Base-by-base conservation (phyloP, 176 grass and related monocot species). In the Bolboschoenus planiculmis region DNA sequence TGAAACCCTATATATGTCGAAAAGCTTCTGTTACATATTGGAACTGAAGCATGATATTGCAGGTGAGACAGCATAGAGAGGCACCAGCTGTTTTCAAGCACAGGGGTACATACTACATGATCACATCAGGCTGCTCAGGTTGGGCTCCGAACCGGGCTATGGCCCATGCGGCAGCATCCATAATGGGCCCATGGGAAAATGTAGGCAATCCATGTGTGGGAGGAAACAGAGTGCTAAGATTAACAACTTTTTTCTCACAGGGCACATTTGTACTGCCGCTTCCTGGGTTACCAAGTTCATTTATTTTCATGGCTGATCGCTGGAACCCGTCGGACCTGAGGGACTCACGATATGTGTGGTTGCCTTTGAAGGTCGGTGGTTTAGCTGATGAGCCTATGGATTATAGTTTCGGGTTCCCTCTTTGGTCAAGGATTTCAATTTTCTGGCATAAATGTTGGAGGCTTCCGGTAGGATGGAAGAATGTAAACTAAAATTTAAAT, bases 291-390 rank as follows among this genome's bases (percentile, higher is more conserved):
- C 86, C 95, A 16, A 90, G 96, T 24, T 83, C 87, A 9, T 98
- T 93, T 84, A 88, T 98, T 82, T 95, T 98, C 85, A 95, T 98
- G 96, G 89, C 95, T 13, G 96, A 98, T 88, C 88, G 96, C 59
- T 98, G 96, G 92, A 98, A 90, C 79, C 96, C 90, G 5, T 84
- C 92, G 0, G 84, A 95, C 65, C 56, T 98, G 86, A 90, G 56
- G 36, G 90, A 98, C 79, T 98, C 96, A 0, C 88, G 96, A 65
- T 98, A 95, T 64, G 86, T 98, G 8, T 98, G 96, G 96, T 51
- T 98, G 40, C 92, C 96, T 54, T 48, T 98, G 53, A 87, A 79
- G 1, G 24, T 98, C 1, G 92, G 90, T 47, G 92, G 96, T 14
- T 43, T 93, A 58, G 81, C 92, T 11, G 92, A 98, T 42, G 96